Evolutionary conservation across 345 rosid genomes (phyloP), one percentile per base, ranked within the genome.

Genomic region (Cardamine resedifolia): DNA sequence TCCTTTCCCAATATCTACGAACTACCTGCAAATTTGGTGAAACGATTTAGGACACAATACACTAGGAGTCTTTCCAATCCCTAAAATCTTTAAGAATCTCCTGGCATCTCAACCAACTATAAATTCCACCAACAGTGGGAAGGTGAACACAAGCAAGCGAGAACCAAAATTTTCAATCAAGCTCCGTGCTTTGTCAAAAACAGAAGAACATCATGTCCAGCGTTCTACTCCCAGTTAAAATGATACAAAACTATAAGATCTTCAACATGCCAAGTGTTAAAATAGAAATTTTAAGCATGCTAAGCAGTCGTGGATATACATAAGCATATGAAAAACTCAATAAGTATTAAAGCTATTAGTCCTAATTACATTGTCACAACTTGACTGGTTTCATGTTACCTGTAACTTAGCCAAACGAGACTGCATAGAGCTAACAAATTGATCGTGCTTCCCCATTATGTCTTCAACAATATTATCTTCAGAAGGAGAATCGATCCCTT

Each of bases 331-430:
- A 48, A 58, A 58, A 59, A 39, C 5, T 16, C 61, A 16, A 16
- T 18, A 5, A 28, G 30, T 28, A 28, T 14, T 43, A 18, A 41
- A 56, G 50, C 48, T 48, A 26, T 6, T 23, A 38, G 51, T 27
- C 39, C 39, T 43, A 12, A 30, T 4, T 43, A 43, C 49, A 30
- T 49, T 43, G 30, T 59, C 49, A 28, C 53, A 51, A 68, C 41
- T 43, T 61, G 63, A 74, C 62, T 62, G 55, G 44, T 53, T 55
- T 44, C 68, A 77, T 66, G 39, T 55, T 80, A 96, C 99, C 99
- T 96, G 97, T 82, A 96, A 82, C 80, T 88, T 95, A 43, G 92
- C 85, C 56, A 91, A 82, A 58, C 97, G 97, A 69, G 97, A 87
- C 76, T 88, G 92, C 99, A 91, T 90, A 24, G 90, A 89, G 84